Conservation (phyloP, 2,329 filamentous ascomycete species). For the Chaetomiaceae sp. region DNA sequence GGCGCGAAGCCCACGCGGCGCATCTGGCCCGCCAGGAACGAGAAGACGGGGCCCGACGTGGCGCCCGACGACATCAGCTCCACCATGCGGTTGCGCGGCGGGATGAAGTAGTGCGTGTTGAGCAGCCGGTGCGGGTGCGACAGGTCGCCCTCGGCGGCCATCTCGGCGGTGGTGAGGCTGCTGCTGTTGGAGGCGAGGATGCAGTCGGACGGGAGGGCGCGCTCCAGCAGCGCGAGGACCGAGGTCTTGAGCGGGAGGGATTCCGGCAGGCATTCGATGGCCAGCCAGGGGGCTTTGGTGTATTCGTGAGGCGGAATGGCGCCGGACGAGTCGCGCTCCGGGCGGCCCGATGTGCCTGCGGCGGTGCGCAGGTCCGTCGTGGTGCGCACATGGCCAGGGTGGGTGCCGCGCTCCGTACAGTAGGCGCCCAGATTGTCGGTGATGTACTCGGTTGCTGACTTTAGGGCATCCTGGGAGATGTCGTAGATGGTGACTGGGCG, state of each 20-base stretch:
- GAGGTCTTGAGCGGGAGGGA: constrained; percentile 30
- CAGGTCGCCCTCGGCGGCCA: constrained; percentile 22
- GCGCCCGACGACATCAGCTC: constrained; percentile 35
- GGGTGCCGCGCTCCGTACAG: constrained; percentile 28
- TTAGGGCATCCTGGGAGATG: constrained; percentile 24
- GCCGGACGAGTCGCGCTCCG: constrained; percentile 4
- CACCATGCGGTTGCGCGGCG: constrained; percentile 31
- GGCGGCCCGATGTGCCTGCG: constrained; percentile 18
- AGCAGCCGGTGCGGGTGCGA: constrained; percentile 28
- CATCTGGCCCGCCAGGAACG: constrained; percentile 30
- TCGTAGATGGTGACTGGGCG: constrained; percentile 31
- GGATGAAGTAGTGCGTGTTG: constrained; percentile 36
- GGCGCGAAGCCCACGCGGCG: constrained; percentile 30
- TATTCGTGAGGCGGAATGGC: constrained; percentile 15
- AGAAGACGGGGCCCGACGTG: constrained; percentile 29
- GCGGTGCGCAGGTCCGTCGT: constrained; percentile 26
- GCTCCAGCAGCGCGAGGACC: constrained; percentile 30
- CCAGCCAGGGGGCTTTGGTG: constrained; percentile 28
- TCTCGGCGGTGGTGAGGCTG: constrained; percentile 30
- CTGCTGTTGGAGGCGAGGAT: constrained; percentile 33
- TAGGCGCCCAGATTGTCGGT: constrained; percentile 32
- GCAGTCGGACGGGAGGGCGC: constrained; percentile 27
- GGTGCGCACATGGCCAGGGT: constrained; percentile 28
- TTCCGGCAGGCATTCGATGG: constrained; percentile 34
- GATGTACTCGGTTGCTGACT: constrained; percentile 32